phyloP scores from a whole-genome alignment of 2,329 filamentous ascomycete genomes.

The Colletotrichum sp. region DNA sequence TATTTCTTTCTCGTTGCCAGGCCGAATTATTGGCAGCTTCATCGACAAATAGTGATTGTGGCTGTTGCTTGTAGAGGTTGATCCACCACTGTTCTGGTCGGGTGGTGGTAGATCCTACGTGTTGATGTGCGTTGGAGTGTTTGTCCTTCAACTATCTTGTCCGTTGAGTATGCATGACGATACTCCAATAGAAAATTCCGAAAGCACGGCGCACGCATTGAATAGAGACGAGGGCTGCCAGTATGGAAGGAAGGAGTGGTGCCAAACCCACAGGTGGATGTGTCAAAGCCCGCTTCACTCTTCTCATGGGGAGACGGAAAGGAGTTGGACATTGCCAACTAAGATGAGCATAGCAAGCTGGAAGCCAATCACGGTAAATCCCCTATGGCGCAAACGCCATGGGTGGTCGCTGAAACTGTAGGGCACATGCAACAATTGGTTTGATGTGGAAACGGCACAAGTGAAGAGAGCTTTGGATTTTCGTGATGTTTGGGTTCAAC shows the following conservation, averaged over 20 bases:
- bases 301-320: not conserved
- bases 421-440: not conserved
- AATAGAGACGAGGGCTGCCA: not conserved
- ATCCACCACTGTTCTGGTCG: not conserved
- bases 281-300: not conserved
- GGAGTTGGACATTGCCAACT: no score
- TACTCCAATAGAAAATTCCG: not conserved
- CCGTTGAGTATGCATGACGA: not conserved
- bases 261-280: not conserved
- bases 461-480: not conserved
- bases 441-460: not conserved
- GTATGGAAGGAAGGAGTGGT: not conserved
- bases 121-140: no score
- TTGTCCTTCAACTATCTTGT: not conserved
- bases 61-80: not conserved
- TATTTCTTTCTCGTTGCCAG: not conserved
- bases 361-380: rapidly evolving
- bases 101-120: not conserved
- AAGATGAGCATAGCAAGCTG: not conserved
- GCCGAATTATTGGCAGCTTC: not conserved
- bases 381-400: not conserved
- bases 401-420: not conserved
- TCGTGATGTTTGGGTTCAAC: not conserved
- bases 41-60: not conserved
- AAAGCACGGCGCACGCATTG: not conserved